Conservation (phyloP, 441 rosid genomes). For the Geranium incanum region DNA sequence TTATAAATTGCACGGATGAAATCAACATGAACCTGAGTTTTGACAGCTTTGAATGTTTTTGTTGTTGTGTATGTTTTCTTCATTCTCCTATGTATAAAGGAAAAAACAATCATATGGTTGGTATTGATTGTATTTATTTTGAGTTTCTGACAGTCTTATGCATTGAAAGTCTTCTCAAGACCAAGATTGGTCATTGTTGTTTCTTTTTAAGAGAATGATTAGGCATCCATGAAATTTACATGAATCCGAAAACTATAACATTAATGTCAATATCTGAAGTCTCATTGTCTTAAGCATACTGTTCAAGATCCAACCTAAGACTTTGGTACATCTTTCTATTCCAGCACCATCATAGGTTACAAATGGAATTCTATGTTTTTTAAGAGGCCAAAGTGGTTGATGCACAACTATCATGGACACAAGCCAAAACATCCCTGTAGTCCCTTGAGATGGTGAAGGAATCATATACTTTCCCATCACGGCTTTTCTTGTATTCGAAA, state of each 20-base stretch:
- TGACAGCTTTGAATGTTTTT: background rate
- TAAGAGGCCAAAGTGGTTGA: slow-evolving; percentile 51
- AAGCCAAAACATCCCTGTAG: slow-evolving; percentile 71
- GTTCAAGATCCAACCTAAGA: background rate
- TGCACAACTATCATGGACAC: slow-evolving; percentile 62
- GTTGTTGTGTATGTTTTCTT: background rate
- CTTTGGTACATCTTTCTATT: background rate
- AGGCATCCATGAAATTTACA: background rate
- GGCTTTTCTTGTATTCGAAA: slow-evolving; percentile 82
- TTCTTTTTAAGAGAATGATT: background rate
- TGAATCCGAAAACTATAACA: background rate
- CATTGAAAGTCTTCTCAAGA: no score
- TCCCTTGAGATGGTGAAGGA: slow-evolving; percentile 75
- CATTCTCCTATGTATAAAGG: background rate
- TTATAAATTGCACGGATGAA: background rate
- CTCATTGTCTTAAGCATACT: background rate
- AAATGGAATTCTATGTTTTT: slow-evolving; percentile 7
- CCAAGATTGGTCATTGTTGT: no score
- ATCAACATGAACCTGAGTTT: background rate
- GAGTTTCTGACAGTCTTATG: background rate
- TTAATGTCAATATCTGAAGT: background rate
- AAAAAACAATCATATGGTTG: background rate
- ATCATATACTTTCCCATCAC: slow-evolving; percentile 62
- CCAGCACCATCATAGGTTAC: background rate
- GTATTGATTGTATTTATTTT: background rate